Base-by-base conservation (phyloP, 331 rosid genomes). In the Stylosanthes scabra region DNA sequence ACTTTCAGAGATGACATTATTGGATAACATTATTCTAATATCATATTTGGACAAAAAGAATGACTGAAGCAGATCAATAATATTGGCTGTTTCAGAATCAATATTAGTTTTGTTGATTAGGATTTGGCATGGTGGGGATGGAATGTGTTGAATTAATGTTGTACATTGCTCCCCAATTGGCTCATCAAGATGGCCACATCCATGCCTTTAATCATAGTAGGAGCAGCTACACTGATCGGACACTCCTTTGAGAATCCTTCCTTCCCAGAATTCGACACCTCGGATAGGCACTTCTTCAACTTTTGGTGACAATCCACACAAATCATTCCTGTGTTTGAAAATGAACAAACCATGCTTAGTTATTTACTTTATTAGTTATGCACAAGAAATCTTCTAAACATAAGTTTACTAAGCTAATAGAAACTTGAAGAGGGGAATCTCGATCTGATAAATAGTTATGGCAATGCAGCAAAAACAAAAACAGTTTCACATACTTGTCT, bases 141-240 rank as follows among this genome's bases (percentile, higher is more conserved):
- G 54, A 57, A 46, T 55, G 12, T 60, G 13, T 46, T 20, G 25
- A 49, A 45, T 81, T 81, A 91, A 45, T 16, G 62, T 72, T 90
- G 71, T 29, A 14, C 42, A 0, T 47, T 1, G 39, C 77, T 69
- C 49, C 86, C 81, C 16, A 86, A 79, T 59, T 85, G 86, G 84
- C 96, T 83, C 8, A 91, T 46, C 52, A 85, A 5, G 78, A 94
- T 91, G 34, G 96, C 97, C 70, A 88, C 68, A 73, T 94, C 95
- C 90, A 94, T 91, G 76, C 89, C 97, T 62, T 80, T 84, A 42
- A 84, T 85, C 97, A 91, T 94, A 6, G 89, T 91, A 15, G 97
- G 82, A 50, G 82, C 88, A 59, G 89, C 88, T 7, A 56, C 84
- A 40, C 76, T 78, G 20, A 68, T 63, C 7, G 96, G 95, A 77